phyloP scores from a whole-genome alignment of 163 green algal genomes.

The Scenedesmus sp. region DNA sequence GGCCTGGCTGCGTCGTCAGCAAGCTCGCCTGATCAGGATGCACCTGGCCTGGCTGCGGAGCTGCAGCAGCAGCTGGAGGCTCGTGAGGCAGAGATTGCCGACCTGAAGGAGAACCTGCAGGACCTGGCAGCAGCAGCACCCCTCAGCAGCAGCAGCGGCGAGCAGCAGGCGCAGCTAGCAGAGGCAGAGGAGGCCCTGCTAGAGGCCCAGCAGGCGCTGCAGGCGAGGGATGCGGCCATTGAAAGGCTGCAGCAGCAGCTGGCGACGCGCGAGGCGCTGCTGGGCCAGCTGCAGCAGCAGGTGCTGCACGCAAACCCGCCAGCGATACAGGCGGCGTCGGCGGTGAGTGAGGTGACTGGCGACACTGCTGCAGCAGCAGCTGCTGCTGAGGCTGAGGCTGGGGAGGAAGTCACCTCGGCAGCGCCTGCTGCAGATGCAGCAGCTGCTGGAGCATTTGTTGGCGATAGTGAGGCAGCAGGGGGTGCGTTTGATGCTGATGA shows the following conservation, averaged over 20 bases:
- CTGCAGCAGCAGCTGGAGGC: slow-evolving; percentile 40
- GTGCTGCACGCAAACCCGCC: slow-evolving; percentile 9
- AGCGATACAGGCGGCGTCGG: background rate
- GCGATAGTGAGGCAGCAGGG: background rate
- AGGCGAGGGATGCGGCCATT: background rate
- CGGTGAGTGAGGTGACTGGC: background rate
- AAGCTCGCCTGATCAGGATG: background rate
- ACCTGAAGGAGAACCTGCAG: slow-evolving; percentile 45
- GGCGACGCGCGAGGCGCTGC: slow-evolving; percentile 15
- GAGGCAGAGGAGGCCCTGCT: slow-evolving; percentile 8
- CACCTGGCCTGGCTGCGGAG: too few species aligned
- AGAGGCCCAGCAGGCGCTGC: background rate
- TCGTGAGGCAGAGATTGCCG: slow-evolving; percentile 24
- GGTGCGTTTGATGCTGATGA: background rate
- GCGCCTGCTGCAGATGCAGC: slow-evolving; percentile 11
- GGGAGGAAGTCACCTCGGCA: background rate
- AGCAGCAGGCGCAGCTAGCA: slow-evolving; percentile 1
- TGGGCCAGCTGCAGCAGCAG: slow-evolving; percentile 39
- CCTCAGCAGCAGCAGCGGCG: background rate
- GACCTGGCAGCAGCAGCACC: slow-evolving; percentile 23
- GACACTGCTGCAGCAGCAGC: background rate
- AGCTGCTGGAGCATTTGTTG: background rate
- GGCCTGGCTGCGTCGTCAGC: background rate
- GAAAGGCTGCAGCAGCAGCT: slow-evolving; percentile 43
- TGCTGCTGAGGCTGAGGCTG: background rate